phyloP scores from a whole-genome alignment of 495 filamentous ascomycete species.

The Podospora comata region DNA sequence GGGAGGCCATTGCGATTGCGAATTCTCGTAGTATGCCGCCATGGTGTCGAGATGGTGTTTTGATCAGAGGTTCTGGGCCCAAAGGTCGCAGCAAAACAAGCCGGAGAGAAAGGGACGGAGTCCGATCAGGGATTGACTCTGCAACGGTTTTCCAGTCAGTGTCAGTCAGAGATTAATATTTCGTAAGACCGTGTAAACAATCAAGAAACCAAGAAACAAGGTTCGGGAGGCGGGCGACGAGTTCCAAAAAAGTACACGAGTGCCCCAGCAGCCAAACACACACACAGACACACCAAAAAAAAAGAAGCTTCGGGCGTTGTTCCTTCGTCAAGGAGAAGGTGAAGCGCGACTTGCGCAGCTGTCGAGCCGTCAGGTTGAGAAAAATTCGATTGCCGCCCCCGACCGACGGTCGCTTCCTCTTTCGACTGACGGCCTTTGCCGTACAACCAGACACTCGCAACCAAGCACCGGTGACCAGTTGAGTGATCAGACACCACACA shows the following conservation, averaged over 20 bases:
- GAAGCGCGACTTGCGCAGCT: neutral
- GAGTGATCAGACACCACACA: neutral
- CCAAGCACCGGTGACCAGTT: neutral
- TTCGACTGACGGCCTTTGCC: neutral
- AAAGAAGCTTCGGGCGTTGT: neutral
- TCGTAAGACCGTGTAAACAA: neutral
- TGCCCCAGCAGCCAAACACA: neutral
- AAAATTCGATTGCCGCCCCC: constrained; percentile 4
- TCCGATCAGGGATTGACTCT: constrained; percentile 3
- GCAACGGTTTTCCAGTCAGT: neutral
- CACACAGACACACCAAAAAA: neutral
- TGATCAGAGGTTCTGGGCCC: neutral
- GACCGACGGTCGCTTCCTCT: constrained; percentile 1
- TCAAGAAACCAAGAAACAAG: neutral
- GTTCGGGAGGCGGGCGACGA: neutral
- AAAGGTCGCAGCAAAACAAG: neutral
- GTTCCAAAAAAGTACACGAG: neutral
- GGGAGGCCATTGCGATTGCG: constrained; percentile 70
- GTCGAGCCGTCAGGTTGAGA: neutral
- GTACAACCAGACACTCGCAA: neutral
- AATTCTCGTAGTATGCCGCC: constrained; percentile 77
- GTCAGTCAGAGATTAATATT: neutral
- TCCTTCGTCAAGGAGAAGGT: neutral
- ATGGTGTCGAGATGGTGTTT: constrained; percentile 44
- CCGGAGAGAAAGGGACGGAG: neutral